Conservation (phyloP, 2,329 filamentous ascomycete genomes). For the Penicillium sp. region DNA sequence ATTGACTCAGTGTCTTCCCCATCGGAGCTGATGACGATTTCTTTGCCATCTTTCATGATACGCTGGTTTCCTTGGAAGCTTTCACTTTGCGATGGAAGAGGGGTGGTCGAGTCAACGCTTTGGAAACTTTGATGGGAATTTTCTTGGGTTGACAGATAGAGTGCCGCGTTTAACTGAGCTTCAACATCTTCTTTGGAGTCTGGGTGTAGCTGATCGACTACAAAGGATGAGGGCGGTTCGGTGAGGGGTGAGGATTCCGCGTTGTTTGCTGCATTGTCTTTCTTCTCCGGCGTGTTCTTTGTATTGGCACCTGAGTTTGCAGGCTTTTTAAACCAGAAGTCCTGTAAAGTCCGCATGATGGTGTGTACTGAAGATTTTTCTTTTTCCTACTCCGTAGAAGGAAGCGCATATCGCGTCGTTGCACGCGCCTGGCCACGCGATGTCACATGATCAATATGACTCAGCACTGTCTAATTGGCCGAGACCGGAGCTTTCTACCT, state of each 20-base stretch:
- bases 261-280: neutral
- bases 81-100: constrained; percentile 18
- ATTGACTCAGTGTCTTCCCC: constrained; percentile 63
- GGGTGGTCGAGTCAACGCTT: constrained; percentile 14
- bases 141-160: constrained; percentile 13
- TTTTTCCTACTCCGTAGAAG: neutral
- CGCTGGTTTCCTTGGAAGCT: constrained; percentile 45
- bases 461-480: neutral
- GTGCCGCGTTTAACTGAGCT: constrained; percentile 18
- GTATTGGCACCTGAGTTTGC: constrained; percentile 13
- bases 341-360: constrained; percentile 37
- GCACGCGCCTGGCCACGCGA: constrained; percentile 2
- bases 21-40: constrained; percentile 63
- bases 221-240: constrained; percentile 28
- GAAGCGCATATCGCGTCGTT: constrained; percentile 1
- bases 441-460: constrained; percentile 17
- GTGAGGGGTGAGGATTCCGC: constrained; percentile 19
- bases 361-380: constrained; percentile 7
- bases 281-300: neutral
- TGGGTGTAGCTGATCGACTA: constrained; percentile 22
- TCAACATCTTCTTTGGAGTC: constrained; percentile 7
- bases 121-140: constrained; percentile 16
- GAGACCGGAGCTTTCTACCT: no score
- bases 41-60: constrained; percentile 54
- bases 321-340: constrained; percentile 47